Conservation (phyloP, 1,139 yeast species). For the Blastobotrys apis region DNA sequence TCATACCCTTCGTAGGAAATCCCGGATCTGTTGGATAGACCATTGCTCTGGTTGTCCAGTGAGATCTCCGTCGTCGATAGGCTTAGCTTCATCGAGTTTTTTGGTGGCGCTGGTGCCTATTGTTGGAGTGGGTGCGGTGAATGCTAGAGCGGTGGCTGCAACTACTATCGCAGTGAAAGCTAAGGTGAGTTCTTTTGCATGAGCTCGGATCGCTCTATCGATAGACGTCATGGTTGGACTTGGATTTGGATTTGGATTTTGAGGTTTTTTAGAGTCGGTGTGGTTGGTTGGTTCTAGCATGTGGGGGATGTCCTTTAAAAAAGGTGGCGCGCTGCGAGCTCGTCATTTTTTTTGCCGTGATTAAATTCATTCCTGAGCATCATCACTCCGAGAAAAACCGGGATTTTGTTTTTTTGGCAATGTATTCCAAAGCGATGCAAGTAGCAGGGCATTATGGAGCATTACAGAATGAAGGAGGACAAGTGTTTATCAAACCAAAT, state of each 20-base stretch:
- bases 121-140: slow-evolving; percentile 17
- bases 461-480: slow-evolving; percentile 55
- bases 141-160: slow-evolving; percentile 25
- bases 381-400: no score
- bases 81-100: slow-evolving; percentile 12
- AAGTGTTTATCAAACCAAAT: slow-evolving; percentile 62
- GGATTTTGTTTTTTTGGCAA: no score
- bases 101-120: slow-evolving; percentile 12
- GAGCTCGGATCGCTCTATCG: slow-evolving; percentile 17
- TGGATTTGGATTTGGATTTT: no score
- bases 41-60: slow-evolving; percentile 23
- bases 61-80: slow-evolving; percentile 15
- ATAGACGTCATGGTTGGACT: slow-evolving; percentile 8
- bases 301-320: background rate
- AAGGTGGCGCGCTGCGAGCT: background rate
- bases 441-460: slow-evolving; percentile 95
- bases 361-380: no score
- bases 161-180: slow-evolving; percentile 28
- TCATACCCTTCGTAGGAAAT: slow-evolving; percentile 25
- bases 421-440: slow-evolving; percentile 30
- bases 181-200: slow-evolving; percentile 23
- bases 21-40: slow-evolving; percentile 23
- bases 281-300: background rate
- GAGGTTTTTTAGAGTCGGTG: no score
- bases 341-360: no score